These are phyloP conservation scores for Ogataea pignaliae DNA, from an alignment of 805 yeast species.

Conservation along the genomic window DNA sequence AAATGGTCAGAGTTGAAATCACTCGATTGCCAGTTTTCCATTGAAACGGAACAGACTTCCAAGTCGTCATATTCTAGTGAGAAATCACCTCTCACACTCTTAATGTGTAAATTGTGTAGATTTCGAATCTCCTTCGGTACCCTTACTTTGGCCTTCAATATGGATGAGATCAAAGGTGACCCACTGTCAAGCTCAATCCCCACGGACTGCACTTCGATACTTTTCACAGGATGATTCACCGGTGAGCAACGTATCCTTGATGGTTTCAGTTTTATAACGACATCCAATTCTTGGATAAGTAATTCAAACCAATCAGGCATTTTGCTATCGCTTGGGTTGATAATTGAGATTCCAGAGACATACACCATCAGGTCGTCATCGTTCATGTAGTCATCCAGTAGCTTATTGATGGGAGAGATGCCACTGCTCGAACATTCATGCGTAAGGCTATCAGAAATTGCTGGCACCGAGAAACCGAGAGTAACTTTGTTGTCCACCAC, in stretches of 20 bases:
- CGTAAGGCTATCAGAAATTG: slow-evolving; percentile 4
- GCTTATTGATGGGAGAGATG: slow-evolving; percentile 7
- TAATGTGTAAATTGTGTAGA: slow-evolving; percentile 1
- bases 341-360: slow-evolving; percentile 4
- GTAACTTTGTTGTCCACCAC: not conserved
- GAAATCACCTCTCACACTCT: slow-evolving; percentile 4
- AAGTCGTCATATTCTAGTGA: not conserved
- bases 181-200: slow-evolving; percentile 6
- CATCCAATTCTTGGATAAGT: slow-evolving; percentile 3
- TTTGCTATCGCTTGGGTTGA: not conserved
- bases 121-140: slow-evolving; percentile 4
- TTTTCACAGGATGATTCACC: slow-evolving; percentile 1
- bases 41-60: not conserved
- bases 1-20: slow-evolving; percentile 13
- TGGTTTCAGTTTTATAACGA: not conserved
- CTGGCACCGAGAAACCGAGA: slow-evolving; percentile 6
- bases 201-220: slow-evolving; percentile 1
- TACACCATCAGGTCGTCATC: slow-evolving; percentile 1
- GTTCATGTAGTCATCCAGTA: slow-evolving; percentile 1
- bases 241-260: not conserved
- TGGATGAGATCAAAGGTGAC: slow-evolving; percentile 2
- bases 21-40: slow-evolving; percentile 16
- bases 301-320: slow-evolving; percentile 8
- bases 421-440: slow-evolving; percentile 4
- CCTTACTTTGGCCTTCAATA: not conserved